Evolutionary conservation across 73 alveolate genomes (phyloP), one percentile per base, ranked within the genome.

Genomic region (Paramecium pentaurelia): DNA sequence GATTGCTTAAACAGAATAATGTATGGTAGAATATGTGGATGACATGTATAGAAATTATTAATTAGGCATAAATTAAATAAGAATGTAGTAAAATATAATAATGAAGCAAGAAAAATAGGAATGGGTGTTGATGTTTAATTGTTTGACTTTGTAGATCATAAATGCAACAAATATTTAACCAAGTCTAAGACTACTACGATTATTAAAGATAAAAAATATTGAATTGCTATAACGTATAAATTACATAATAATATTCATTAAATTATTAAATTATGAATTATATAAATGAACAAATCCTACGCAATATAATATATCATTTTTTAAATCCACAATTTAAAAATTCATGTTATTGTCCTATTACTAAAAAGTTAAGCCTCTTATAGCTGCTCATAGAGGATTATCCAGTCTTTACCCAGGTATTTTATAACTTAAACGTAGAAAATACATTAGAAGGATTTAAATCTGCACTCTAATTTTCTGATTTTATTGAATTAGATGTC

Each of bases 351-450:
- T 64, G 47, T 25, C 20, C 0, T 64, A 64, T 64, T 64, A 64
- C 49, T 32, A 64, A 64, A 34, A 12, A 8, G 84, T 34, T 36
- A 40, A 64, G 58, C 91, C 91, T 38, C 44, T 80, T 28, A 80
- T 80, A 11, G 91, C 91, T 18, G 91, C 91, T n/a, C 91, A 80
- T 80, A 22, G 91, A 27, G 91, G 91, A 18, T 49, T 80, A 42
- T 42, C 64, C 4, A 45, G 77, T 36, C 45, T 80, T 20, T 80
- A 45, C 34, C 91, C 91, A 45, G 91, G 91, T 80, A 80, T 42
- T 16, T 12, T 38, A 25, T 42, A 44, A 44, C 34, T 38, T 42
- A 12, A 80, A 18, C 58, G 34, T 37, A 80, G 91, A 80, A 80
- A 80, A 80, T 47, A 44, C 91, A 44, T 25, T 80, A 40, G 47